These are phyloP conservation scores for Lipomyces spencermartinsiae DNA, from an alignment of 805 yeast genomes.

Conservation along the genomic window DNA sequence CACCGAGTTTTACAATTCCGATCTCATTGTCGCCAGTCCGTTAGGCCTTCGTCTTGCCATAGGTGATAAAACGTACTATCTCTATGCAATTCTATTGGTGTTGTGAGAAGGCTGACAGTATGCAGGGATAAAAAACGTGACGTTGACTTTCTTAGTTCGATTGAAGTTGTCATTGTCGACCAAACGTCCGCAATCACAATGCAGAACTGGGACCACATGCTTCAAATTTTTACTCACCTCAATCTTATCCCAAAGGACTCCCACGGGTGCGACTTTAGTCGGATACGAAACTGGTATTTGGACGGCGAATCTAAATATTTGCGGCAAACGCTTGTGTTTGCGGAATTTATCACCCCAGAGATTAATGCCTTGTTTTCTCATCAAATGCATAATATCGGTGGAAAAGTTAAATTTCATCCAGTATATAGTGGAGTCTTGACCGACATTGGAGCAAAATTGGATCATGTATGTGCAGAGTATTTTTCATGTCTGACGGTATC, in stretches of 20 bases:
- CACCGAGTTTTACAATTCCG: slow-evolving; percentile 82
- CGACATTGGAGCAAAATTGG: slow-evolving; percentile 66
- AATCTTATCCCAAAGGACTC: slow-evolving; percentile 80
- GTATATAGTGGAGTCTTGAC: slow-evolving; percentile 64
- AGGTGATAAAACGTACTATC: slow-evolving; percentile 58
- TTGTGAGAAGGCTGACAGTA: slow-evolving; percentile 4
- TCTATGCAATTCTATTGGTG: slow-evolving; percentile 20
- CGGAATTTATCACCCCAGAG: slow-evolving; percentile 81
- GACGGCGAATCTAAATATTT: slow-evolving; percentile 76
- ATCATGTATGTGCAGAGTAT: slow-evolving; percentile 42
- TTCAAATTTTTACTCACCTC: slow-evolving; percentile 67
- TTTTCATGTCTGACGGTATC: neutral
- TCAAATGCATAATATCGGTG: slow-evolving; percentile 49
- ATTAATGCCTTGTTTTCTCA: slow-evolving; percentile 63
- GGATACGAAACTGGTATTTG: slow-evolving; percentile 91
- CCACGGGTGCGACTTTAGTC: slow-evolving; percentile 85
- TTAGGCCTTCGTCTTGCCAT: slow-evolving; percentile 82
- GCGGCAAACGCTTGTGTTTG: slow-evolving; percentile 78
- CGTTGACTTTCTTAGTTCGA: slow-evolving; percentile 84
- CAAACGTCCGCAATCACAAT: slow-evolving; percentile 83
- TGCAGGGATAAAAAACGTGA: slow-evolving; percentile 60
- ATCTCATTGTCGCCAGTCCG: slow-evolving; percentile 89
- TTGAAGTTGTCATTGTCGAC: slow-evolving; percentile 81
- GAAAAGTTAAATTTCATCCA: slow-evolving; percentile 48
- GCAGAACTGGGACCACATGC: slow-evolving; percentile 92